Evolutionary conservation across 345 rosid species (phyloP).

Genomic region (Ceriops decandra): DNA sequence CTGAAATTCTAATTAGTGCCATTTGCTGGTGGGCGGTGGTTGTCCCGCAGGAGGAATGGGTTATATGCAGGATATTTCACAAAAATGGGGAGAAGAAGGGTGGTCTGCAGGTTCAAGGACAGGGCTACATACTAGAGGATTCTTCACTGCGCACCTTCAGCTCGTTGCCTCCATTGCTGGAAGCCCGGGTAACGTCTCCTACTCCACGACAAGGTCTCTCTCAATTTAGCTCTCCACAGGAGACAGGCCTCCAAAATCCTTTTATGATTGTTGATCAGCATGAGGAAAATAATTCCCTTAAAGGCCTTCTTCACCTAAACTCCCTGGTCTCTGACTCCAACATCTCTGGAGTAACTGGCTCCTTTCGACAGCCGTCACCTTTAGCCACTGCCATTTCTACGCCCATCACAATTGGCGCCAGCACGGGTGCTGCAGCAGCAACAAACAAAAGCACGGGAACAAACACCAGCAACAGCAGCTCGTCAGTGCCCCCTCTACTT

Average conservation of each 20-base stretch:
- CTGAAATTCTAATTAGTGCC: too few species aligned
- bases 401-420: too few species aligned
- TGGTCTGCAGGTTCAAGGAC: conserved; percentile 34
- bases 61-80: conserved; percentile 27
- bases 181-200: conserved; percentile 25
- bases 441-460: too few species aligned
- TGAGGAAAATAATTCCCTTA: conserved; percentile 40
- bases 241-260: conserved; percentile 18
- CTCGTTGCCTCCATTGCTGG: conserved; percentile 52
- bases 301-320: conserved; percentile 24
- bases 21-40: too few species aligned
- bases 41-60: neutral
- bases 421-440: too few species aligned
- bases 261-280: conserved; percentile 29
- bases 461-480: conserved; percentile 16
- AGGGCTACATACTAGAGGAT: conserved; percentile 28
- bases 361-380: conserved; percentile 11
- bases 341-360: neutral
- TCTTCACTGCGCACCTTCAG: conserved; percentile 22
- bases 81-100: conserved; percentile 67
- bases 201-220: too few species aligned
- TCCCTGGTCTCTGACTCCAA: too few species aligned
- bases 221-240: neutral
- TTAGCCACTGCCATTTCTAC: neutral
- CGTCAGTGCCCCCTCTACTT: conserved; percentile 39